Percentiles rank a stretch among this genome's conserved stretches.
phyloP scores from a whole-genome alignment of 2,329 filamentous ascomycete species.

The Lachnellula suecica region DNA sequence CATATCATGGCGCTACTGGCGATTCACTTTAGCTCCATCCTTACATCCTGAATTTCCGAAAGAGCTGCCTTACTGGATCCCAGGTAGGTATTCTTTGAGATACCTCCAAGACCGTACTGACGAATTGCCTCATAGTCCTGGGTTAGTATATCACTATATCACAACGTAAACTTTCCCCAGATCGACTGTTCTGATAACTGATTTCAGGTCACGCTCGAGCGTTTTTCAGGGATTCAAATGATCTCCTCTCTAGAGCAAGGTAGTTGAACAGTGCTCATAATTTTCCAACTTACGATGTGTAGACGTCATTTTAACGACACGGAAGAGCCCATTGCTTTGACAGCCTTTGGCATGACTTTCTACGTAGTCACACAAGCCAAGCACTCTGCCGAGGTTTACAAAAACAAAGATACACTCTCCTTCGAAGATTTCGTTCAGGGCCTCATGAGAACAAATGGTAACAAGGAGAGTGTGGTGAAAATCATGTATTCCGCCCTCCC shows the following conservation, averaged over 20 bases:
- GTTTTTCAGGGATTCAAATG: not conserved
- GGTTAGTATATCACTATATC: not conserved
- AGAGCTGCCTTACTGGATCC: slow-evolving; percentile 9
- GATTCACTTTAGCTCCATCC: slow-evolving; percentile 2
- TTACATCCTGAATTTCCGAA: slow-evolving; percentile 2
- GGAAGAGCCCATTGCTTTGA: not conserved
- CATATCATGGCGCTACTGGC: slow-evolving; percentile 2
- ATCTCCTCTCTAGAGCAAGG: not conserved
- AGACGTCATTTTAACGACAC: not conserved
- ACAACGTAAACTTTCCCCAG: no score
- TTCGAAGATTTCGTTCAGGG: not conserved
- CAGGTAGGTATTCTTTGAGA: not conserved
- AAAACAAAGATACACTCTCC: not conserved
- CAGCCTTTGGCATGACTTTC: not conserved
- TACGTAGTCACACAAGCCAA: not conserved
- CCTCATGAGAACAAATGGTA: not conserved
- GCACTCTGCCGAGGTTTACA: not conserved
- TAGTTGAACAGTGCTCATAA: not conserved
- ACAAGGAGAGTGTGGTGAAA: not conserved
- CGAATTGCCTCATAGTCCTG: not conserved
- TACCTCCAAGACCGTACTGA: not conserved
- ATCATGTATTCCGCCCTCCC: not conserved
- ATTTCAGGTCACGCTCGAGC: not conserved
- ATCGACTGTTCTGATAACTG: no score
- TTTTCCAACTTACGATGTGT: not conserved